A percentile compares a stretch with the other conserved stretches of the same genome.
Conservation (phyloP, 371 early-diverging fungal genomes). For the Dentiscutata heterogama region DNA sequence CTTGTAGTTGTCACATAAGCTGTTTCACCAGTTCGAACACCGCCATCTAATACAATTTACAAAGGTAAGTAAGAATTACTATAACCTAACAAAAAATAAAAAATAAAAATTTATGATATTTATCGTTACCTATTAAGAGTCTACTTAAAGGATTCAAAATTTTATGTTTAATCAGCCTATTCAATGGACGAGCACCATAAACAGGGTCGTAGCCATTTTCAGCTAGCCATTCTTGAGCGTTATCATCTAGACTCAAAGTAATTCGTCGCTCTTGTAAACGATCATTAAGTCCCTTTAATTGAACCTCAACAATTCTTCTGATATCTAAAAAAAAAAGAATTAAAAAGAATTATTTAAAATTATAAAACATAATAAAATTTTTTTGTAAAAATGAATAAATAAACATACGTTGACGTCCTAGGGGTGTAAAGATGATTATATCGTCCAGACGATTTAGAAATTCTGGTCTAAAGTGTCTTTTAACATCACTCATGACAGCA, state of each 20-base stretch:
- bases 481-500: constrained; percentile 77
- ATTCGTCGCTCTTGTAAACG: constrained; percentile 84
- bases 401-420: constrained; percentile 63
- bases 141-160: constrained; percentile 85
- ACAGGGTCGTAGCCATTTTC: constrained; percentile 85
- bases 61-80: too few relatives aligned
- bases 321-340: constrained; percentile 55
- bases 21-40: constrained; percentile 43
- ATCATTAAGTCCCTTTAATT: constrained; percentile 78
- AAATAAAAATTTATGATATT: too few relatives aligned
- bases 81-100: too few relatives aligned
- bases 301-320: constrained; percentile 82
- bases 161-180: constrained; percentile 84
- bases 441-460: constrained; percentile 94
- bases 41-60: too few relatives aligned
- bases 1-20: neutral
- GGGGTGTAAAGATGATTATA: constrained; percentile 69
- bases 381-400: neutral
- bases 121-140: constrained; percentile 72
- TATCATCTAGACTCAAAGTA: constrained; percentile 70
- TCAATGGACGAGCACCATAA: constrained; percentile 85
- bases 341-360: neutral
- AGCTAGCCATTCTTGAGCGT: constrained; percentile 82
- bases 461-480: constrained; percentile 87
- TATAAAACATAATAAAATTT: neutral